Evolutionary conservation across 2,329 filamentous ascomycete genomes (phyloP).

Genomic region (Penicillium aurantiogriseum): DNA sequence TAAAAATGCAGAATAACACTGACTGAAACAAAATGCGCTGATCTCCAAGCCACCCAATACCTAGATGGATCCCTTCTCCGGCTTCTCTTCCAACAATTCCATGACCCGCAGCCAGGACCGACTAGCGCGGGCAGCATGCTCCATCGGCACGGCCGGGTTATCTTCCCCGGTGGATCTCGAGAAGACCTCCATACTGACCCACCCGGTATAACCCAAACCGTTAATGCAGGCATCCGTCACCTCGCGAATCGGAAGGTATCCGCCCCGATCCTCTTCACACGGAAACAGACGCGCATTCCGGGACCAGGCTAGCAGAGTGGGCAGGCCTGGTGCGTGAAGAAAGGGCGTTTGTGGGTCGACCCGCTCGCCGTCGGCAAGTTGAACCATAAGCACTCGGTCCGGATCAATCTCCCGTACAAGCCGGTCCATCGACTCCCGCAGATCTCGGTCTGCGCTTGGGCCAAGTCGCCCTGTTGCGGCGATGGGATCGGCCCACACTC

Average conservation of each 20-base stretch:
- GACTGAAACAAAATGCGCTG: background rate
- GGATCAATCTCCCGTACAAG: conserved; percentile 58
- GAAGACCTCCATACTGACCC: conserved; percentile 70
- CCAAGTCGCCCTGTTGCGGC: conserved; percentile 49
- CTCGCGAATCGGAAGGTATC: conserved; percentile 64
- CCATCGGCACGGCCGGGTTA: conserved; percentile 54
- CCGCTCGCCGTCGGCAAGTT: conserved; percentile 70
- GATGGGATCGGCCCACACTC: conserved; percentile 67
- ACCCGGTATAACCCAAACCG: conserved; percentile 61
- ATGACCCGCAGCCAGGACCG: conserved; percentile 20
- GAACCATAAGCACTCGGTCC: conserved; percentile 68
- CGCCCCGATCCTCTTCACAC: conserved; percentile 59
- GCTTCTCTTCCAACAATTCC: conserved; percentile 7
- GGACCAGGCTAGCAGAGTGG: conserved; percentile 70
- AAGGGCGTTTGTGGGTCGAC: conserved; percentile 55
- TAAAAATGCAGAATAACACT: background rate
- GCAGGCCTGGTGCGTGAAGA: conserved; percentile 57
- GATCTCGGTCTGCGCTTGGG: conserved; percentile 53
- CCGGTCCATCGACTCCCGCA: conserved; percentile 54
- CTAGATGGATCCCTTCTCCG: background rate
- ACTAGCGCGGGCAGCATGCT: conserved; percentile 51
- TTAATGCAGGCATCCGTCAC: conserved; percentile 62
- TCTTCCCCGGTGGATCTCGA: conserved; percentile 55
- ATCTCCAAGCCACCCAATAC: background rate
- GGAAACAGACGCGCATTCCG: conserved; percentile 70